Evolutionary conservation across 1,284 basidiomycete species (phyloP).

Genomic region (Sanghuangporus baumii): DNA sequence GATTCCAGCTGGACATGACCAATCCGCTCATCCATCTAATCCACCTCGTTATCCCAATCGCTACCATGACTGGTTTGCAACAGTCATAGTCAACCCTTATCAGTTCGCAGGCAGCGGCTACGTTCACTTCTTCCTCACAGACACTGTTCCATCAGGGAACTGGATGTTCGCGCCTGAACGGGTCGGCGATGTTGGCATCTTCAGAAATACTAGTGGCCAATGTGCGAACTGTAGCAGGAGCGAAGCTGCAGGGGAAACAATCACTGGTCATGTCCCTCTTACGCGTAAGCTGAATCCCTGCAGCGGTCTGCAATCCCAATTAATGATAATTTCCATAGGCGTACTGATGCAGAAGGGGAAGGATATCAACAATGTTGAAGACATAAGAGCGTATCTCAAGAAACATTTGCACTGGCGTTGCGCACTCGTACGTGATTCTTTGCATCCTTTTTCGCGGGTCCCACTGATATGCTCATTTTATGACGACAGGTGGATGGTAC

Average conservation of each 20-base stretch:
- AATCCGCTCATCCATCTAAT: neutral
- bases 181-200: neutral
- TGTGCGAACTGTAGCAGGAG: neutral
- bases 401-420: constrained; percentile 1
- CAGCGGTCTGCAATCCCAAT: neutral
- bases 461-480: neutral
- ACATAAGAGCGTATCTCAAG: neutral
- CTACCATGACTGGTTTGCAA: neutral
- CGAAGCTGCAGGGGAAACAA: neutral
- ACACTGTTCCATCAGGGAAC: neutral
- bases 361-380: constrained; percentile 1
- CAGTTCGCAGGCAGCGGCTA: neutral
- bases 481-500: neutral
- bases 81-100: neutral
- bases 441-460: neutral
- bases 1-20: neutral
- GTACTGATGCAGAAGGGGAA: neutral
- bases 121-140: neutral
- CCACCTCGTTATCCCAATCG: neutral
- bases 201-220: constrained; percentile 2
- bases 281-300: neutral
- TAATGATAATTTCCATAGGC: neutral
- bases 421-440: neutral
- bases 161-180: neutral
- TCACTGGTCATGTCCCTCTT: neutral